Evolutionary conservation across 2,329 filamentous ascomycete species (phyloP), one percentile per base, ranked within the genome.

Genomic region (Phyllosticta ampelicida): DNA sequence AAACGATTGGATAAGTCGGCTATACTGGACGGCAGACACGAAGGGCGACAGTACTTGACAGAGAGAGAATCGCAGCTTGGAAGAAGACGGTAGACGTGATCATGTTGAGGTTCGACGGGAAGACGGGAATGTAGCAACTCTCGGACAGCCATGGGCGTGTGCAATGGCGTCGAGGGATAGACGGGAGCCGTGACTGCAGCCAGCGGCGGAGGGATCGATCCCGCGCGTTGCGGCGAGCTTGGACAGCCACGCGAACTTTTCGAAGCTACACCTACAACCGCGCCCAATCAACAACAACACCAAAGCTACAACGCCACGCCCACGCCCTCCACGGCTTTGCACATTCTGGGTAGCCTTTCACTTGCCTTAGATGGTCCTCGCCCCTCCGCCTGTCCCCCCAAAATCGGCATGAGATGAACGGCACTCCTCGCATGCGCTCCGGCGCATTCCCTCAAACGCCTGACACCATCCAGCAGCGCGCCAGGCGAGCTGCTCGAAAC

Each of bases 391-490:
- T 55, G 23, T 18, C 51, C 21, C 29, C 49, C 44, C 44, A 26
- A 56, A 56, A 44, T 53, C 65, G 59, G 63, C 64, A 86, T 86
- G 84, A 83, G 75, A 92, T 92, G 89, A 89, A 84, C 82, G 81
- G 79, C 73, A 94, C 88, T 77, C 89, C 86, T 75, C 86, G 85
- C 77, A 79, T 90, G 77, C 84, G 86, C 77, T 90, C 87, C 51
- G 71, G 70, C 80, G 87, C 86, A 69, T 94, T 86, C 70, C 89
- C 89, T 71, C 78, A 83, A 68, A 91, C 88, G 65, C 89, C 88
- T 67, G 79, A 78, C 66, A 66, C 65, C 77, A 44, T 44, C 36
- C 36, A 44, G 36, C 36, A 44, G 36, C 36, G 36, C 13, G 36
- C 36, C 13, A 44, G 36, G 36, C 36, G 36, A 44, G 61, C 68